A percentile compares a stretch with the other conserved stretches of the same genome.
Evolutionary conservation across 805 yeast species (phyloP).

Genomic region (Cyberlindnera americana): DNA sequence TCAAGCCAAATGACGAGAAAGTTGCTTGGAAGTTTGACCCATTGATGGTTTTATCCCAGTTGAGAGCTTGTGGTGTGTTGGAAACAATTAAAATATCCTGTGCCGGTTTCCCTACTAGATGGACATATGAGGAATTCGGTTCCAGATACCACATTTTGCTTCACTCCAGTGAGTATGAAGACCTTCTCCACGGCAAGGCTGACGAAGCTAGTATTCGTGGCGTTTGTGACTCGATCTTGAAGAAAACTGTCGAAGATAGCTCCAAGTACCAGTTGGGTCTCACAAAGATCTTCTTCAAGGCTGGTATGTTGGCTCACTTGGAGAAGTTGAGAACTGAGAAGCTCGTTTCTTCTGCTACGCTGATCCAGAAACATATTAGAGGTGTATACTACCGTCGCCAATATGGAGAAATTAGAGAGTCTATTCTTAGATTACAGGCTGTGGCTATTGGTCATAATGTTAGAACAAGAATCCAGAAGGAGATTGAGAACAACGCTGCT

Average conservation of each 20-base stretch:
- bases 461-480: slow-evolving; percentile 52
- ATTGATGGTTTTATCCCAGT: slow-evolving; percentile 89
- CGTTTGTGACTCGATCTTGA: slow-evolving; percentile 67
- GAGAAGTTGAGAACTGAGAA: slow-evolving; percentile 84
- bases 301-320: slow-evolving; percentile 90
- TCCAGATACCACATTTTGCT: slow-evolving; percentile 82
- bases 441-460: slow-evolving; percentile 58
- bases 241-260: slow-evolving; percentile 58
- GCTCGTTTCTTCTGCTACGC: slow-evolving; percentile 69
- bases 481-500: slow-evolving; percentile 61
- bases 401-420: slow-evolving; percentile 50
- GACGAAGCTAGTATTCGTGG: slow-evolving; percentile 54
- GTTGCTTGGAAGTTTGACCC: slow-evolving; percentile 96
- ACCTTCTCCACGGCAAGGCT: slow-evolving; percentile 49
- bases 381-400: slow-evolving; percentile 58
- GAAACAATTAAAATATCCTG: slow-evolving; percentile 96
- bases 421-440: slow-evolving; percentile 58
- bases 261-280: slow-evolving; percentile 84
- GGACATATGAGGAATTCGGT: slow-evolving; percentile 93
- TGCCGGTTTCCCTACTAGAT: slow-evolving; percentile 96
- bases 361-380: slow-evolving; percentile 81
- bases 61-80: slow-evolving; percentile 97
- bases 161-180: slow-evolving; percentile 64
- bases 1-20: slow-evolving; percentile 92
- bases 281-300: slow-evolving; percentile 91